Conservation (phyloP, 2,329 filamentous ascomycete species). For the Fusarium scirpi region DNA sequence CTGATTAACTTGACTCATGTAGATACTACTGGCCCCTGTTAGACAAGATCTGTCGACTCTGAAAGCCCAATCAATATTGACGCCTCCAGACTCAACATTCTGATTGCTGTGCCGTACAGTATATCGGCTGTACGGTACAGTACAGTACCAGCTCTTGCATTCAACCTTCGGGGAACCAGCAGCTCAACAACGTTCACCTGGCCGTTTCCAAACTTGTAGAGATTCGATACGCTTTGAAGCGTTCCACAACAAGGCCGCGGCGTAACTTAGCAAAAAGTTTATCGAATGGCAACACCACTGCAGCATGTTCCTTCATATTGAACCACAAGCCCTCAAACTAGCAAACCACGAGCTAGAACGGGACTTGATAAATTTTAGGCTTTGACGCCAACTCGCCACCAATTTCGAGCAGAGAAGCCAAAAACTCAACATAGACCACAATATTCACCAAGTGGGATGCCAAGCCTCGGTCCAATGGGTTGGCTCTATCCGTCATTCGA, state of each 20-base stretch:
- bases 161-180: slow-evolving; percentile 8
- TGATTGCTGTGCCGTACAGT: neutral
- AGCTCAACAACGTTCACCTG: slow-evolving; percentile 14
- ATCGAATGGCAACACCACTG: slow-evolving; percentile 28
- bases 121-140: neutral
- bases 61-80: slow-evolving; percentile 3
- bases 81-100: slow-evolving; percentile 1
- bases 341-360: slow-evolving; percentile 28
- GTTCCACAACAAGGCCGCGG: slow-evolving; percentile 23
- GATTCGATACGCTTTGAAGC: slow-evolving; percentile 7
- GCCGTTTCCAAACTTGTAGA: slow-evolving; percentile 25
- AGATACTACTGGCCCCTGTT: neutral
- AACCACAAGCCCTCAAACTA: slow-evolving; percentile 26
- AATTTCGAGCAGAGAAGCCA: slow-evolving; percentile 27
- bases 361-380: slow-evolving; percentile 31
- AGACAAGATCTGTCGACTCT: slow-evolving; percentile 2
- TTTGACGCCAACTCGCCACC: slow-evolving; percentile 43
- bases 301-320: slow-evolving; percentile 14
- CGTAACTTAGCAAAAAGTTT: slow-evolving; percentile 17
- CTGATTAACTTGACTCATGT: slow-evolving; percentile 35
- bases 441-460: slow-evolving; percentile 20
- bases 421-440: slow-evolving; percentile 12
- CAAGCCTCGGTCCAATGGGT: slow-evolving; percentile 41
- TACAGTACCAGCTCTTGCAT: neutral
- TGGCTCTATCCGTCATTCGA: slow-evolving; percentile 13